Conservation (phyloP, 2,329 filamentous ascomycete genomes). For the Cytospora piceae region DNA sequence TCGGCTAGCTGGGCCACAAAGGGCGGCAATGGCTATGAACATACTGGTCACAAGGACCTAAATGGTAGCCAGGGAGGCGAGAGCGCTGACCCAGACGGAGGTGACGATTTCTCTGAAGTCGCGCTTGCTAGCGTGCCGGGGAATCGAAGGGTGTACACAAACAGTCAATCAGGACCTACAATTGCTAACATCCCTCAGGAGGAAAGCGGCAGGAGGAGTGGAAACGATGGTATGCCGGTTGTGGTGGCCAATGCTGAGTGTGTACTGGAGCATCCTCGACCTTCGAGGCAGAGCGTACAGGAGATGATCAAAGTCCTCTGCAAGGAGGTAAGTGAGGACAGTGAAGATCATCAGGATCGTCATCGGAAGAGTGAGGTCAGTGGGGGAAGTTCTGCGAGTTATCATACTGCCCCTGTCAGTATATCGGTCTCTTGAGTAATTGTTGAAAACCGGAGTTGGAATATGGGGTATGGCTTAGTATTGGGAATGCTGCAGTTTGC, state of each 20-base stretch:
- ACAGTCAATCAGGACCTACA: not conserved
- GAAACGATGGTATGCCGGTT: not conserved
- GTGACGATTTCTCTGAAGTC: not conserved
- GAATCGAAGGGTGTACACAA: not conserved
- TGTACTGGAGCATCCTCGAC: slow-evolving; percentile 25
- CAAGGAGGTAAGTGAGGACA: not conserved
- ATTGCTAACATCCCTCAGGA: too few relatives aligned
- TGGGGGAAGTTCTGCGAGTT: slow-evolving; percentile 21
- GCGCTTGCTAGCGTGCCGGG: not conserved
- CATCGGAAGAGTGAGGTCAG: slow-evolving; percentile 1
- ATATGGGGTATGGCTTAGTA: not conserved
- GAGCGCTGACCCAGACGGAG: too few relatives aligned
- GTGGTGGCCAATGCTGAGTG: slow-evolving; percentile 22
- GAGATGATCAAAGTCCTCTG: slow-evolving; percentile 13
- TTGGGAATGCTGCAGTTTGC: not conserved
- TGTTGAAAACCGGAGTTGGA: not conserved
- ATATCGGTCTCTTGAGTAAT: not conserved
- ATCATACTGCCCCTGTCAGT: slow-evolving; percentile 18
- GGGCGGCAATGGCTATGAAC: not conserved
- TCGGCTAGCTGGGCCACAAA: not conserved
- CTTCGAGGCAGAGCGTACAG: slow-evolving; percentile 21
- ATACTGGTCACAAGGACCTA: not conserved
- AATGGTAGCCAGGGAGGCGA: not conserved
- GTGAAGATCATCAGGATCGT: not conserved
- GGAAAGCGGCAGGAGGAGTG: not conserved